phyloP scores from a whole-genome alignment of 257 asterid genomes.

The Nicotiana otophora region DNA sequence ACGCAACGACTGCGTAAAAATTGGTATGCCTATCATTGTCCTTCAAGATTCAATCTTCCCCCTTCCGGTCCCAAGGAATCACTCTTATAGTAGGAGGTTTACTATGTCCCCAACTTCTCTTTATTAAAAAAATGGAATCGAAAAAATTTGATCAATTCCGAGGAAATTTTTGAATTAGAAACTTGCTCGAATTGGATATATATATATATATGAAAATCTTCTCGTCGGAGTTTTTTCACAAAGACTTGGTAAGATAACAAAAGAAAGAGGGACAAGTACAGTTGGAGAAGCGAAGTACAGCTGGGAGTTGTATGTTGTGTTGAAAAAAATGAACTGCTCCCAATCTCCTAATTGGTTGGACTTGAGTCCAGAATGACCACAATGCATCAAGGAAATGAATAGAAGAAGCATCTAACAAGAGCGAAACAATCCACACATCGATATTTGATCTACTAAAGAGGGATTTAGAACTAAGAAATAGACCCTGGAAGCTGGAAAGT shows the following conservation, averaged over 20 bases:
- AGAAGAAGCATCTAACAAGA: background rate
- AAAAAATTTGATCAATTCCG: too few species aligned
- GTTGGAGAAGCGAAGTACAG: background rate
- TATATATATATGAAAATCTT: background rate
- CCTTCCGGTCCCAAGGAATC: too few species aligned
- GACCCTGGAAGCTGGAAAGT: too few species aligned
- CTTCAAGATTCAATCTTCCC: too few species aligned
- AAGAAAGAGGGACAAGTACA: background rate
- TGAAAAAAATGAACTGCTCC: background rate
- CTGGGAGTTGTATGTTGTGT: background rate
- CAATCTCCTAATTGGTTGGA: background rate
- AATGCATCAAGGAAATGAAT: background rate
- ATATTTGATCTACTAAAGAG: conserved; percentile 2
- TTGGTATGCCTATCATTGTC: too few species aligned
- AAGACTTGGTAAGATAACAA: background rate
- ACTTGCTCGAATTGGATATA: too few species aligned
- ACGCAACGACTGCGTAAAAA: too few species aligned
- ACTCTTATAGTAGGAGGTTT: too few species aligned
- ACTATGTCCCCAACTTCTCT: too few species aligned
- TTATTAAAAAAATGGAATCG: too few species aligned
- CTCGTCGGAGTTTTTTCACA: background rate
- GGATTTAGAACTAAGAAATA: background rate
- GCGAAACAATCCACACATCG: background rate
- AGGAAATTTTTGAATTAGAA: too few species aligned
- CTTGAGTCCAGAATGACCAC: background rate